Percentiles rank a stretch among this genome's conserved stretches.
Conservation (phyloP, 139 green algal genomes). For the Pleodorina starrii region DNA sequence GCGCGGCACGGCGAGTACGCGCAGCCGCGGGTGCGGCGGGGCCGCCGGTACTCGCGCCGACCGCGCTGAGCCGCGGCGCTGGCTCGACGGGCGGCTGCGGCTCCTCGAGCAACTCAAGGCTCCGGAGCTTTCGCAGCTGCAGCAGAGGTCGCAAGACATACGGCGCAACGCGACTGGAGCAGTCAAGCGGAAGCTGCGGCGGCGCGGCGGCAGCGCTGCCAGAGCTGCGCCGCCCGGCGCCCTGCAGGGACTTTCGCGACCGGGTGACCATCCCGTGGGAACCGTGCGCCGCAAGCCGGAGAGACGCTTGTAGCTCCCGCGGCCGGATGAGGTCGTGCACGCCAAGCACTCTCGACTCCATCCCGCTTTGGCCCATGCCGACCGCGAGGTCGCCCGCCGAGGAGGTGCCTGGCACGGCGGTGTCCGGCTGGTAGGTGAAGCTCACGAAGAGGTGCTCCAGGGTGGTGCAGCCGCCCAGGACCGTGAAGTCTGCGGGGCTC, state of each 20-base stretch:
- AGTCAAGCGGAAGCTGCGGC: neutral
- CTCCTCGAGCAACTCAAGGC: conserved; percentile 31
- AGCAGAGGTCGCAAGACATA: conserved; percentile 6
- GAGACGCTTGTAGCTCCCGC: neutral
- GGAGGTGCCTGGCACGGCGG: neutral
- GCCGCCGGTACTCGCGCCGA: neutral
- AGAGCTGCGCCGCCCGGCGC: neutral
- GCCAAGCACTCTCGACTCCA: neutral
- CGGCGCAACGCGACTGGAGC: neutral
- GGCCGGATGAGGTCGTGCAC: neutral
- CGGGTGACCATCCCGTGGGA: conserved; percentile 18
- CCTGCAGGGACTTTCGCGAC: neutral
- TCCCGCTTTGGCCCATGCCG: neutral
- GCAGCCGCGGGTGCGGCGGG: neutral
- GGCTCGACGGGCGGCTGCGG: neutral
- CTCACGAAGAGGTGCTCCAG: conserved; percentile 37
- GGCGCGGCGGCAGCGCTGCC: neutral
- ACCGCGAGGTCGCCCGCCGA: neutral
- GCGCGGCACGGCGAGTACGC: neutral
- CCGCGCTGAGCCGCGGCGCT: neutral
- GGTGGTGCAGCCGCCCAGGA: conserved; percentile 3
- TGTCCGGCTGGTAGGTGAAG: conserved; percentile 6
- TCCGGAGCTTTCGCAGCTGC: conserved; percentile 15
- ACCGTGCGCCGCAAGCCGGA: neutral
- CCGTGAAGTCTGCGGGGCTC: neutral